Evolutionary conservation across 768 basidiomycete species (phyloP), one percentile per base, ranked within the genome.

Genomic region (Kwoniella sp.): DNA sequence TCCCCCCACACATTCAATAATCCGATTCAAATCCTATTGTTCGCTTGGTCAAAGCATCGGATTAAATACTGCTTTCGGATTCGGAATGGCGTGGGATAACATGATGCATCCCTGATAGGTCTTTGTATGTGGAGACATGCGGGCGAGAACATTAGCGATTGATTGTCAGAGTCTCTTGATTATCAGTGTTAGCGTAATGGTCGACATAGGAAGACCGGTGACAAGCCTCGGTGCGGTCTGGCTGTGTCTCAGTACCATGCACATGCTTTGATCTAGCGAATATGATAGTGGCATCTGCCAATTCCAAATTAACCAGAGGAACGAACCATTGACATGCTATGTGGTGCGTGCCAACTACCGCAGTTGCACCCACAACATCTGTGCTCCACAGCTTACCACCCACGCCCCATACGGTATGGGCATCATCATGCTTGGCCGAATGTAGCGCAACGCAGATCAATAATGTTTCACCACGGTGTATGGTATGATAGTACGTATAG

Each of bases 401-500:
- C n/a, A n/a, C n/a, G n/a, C n/a, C n/a, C 33, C 33, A 33, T 33
- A 13, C 33, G 33, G 13, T 33, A 33, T 33, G 33, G 10, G 17
- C n/a, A n/a, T n/a, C n/a, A n/a, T n/a, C n/a, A n/a, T n/a, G n/a
- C n/a, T 44, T 44, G 4, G 40, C 8, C 17, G 17, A 19, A 44
- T 19, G 40, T 15, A 44, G 40, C 40, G 17, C 17, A 19, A 44
- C 40, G 40, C 40, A 10, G 40, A 44, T 44, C 40, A 19, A 44
- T 19, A 44, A 44, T 44, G 40, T 44, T 15, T 44, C 40, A 44
- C 40, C 40, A 44, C 40, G 40, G 40, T 44, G 40, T 44, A 44
- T 44, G 40, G 40, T 4, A 44, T 44, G n/a, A n/a, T n/a, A n/a
- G n/a, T 10, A 6, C 40, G 17, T 44, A 44, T 19, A 44, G 7